These are phyloP conservation scores for Rhodosporidiobolus sp. DNA, from an alignment of 768 basidiomycete species.

Conservation along the genomic window DNA sequence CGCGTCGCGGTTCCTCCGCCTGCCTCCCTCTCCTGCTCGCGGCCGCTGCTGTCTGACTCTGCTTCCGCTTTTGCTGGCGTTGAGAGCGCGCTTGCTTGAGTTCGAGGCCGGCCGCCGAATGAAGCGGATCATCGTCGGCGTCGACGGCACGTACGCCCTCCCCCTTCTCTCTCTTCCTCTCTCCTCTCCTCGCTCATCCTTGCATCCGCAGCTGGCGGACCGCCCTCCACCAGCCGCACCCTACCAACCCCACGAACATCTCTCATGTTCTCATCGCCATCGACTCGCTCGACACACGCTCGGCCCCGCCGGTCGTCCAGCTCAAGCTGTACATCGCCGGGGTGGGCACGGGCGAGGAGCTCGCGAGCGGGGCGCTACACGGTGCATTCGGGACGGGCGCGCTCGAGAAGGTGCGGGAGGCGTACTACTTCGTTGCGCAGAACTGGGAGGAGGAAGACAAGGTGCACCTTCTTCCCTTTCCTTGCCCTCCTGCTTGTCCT, in stretches of 20 bases:
- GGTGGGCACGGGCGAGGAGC: constrained; percentile 7
- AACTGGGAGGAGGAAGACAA: constrained; percentile 34
- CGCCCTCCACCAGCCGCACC: constrained; percentile 3
- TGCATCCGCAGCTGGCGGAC: constrained; percentile 7
- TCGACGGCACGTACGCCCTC: constrained; percentile 16
- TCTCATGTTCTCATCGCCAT: constrained; percentile 5
- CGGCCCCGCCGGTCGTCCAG: neutral
- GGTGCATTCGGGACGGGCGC: neutral
- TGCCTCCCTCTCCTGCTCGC: too few relatives aligned
- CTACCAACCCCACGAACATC: constrained; percentile 9
- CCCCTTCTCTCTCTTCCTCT: neutral
- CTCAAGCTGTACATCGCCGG: constrained; percentile 24
- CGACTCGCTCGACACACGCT: neutral
- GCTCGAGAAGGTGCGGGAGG: constrained; percentile 25
- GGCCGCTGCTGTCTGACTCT: neutral
- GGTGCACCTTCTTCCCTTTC: neutral
- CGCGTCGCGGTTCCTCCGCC: too few relatives aligned
- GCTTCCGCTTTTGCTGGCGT: too few relatives aligned
- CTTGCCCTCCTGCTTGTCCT: too few relatives aligned
- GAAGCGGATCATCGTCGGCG: constrained; percentile 17
- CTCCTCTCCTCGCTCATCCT: neutral
- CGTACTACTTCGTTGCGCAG: constrained; percentile 33
- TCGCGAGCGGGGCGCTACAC: neutral
- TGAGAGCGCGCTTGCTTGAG: too few relatives aligned
- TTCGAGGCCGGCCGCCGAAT: neutral